Evolutionary conservation across 2,329 filamentous ascomycete genomes (phyloP).

Genomic region (Fusarium setosum): DNA sequence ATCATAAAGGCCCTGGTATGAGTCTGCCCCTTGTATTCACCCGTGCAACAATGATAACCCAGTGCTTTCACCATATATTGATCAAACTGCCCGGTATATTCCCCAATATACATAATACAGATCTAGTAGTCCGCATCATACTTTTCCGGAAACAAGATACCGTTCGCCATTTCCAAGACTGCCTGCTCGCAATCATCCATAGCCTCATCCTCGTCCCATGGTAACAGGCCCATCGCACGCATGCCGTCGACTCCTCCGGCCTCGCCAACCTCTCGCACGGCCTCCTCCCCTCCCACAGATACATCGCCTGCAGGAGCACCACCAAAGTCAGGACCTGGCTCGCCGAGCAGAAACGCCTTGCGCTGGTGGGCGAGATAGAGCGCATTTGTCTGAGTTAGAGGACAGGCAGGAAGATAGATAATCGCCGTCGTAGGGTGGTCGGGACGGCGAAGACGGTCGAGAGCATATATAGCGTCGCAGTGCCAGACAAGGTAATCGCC

Average conservation of each 20-base stretch:
- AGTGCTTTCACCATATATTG: neutral
- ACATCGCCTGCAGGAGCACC: slow-evolving; percentile 48
- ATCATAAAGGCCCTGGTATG: neutral
- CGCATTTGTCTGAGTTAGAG: slow-evolving; percentile 55
- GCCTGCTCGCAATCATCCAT: slow-evolving; percentile 46
- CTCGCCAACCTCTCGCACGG: slow-evolving; percentile 52
- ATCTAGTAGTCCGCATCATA: slow-evolving; percentile 43
- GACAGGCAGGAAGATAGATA: slow-evolving; percentile 55
- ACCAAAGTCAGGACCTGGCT: slow-evolving; percentile 54
- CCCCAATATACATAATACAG: neutral
- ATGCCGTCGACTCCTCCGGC: slow-evolving; percentile 54
- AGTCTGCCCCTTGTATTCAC: neutral
- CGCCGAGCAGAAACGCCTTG: slow-evolving; percentile 55
- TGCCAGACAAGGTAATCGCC: slow-evolving; percentile 84
- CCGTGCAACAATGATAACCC: neutral
- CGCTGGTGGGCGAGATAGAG: slow-evolving; percentile 56
- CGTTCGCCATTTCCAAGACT: slow-evolving; percentile 52
- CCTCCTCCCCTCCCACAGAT: slow-evolving; percentile 49
- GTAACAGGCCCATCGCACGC: slow-evolving; percentile 54
- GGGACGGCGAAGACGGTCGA: slow-evolving; percentile 61
- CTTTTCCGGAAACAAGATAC: slow-evolving; percentile 54
- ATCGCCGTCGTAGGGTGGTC: slow-evolving; percentile 43
- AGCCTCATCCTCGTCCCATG: slow-evolving; percentile 54
- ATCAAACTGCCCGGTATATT: neutral
- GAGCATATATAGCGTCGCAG: slow-evolving; percentile 76